Evolutionary conservation across 768 basidiomycete species (phyloP), one percentile per base, ranked within the genome.

Genomic region (Mycena venus): DNA sequence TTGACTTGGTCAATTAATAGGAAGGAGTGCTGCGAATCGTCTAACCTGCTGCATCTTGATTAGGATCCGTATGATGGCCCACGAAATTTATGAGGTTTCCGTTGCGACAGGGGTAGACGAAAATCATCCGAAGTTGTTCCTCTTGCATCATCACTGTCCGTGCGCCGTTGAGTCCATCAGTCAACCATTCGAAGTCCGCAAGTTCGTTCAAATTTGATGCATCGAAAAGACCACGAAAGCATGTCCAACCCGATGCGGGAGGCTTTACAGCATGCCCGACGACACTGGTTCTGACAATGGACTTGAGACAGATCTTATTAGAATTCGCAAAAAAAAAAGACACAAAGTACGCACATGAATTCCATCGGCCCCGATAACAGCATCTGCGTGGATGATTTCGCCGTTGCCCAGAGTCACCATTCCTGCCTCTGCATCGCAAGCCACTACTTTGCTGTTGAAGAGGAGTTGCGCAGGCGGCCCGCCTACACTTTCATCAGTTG

Each of bases 371-470:
- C 70, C 74, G 36, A 75, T 29, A 27, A 63, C 62, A 8, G 72
- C 3, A 56, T 86, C 85, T 2, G 82, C 80, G 3, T 62, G 53
- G 3, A 86, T 70, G 51, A 83, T 78, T 64, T 84, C 79, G 27
- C 85, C 86, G 4, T 77, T 79, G 59, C 77, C 77, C 71, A 86
- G 81, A 0, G 83, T 86, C 23, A 85, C 74, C 23, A 73, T 78
- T 25, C 83, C 84, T 0, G 36, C 70, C 9, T 85, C 80, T 49
- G 84, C 21, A 12, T 80, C 32, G 68, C 73, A 70, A 19, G 62
- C 36, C 25, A 44, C 38, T 19, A 62, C 56, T 27, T 67, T 75
- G 55, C 34, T 49, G 3, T 32, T 38, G 21, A 75, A 64, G 23
- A 36, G 49, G 15, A 75, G 27, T 40, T 75, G 19, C 5, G 40